Base-by-base conservation (phyloP, 306 rosid genomes). In the Fragaria ananassa region DNA sequence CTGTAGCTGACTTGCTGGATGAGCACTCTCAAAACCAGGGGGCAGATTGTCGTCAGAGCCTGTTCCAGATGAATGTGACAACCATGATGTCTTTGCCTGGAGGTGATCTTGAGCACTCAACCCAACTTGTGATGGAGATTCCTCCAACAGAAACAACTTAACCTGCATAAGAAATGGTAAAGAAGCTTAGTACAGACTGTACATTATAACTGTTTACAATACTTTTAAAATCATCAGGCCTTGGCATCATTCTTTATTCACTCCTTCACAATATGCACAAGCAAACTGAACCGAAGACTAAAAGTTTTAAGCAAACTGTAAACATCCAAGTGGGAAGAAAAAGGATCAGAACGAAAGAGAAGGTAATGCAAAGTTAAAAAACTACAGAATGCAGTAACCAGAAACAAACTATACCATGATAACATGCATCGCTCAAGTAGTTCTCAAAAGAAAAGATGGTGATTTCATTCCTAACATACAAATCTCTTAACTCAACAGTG, bases 11-110 rank as follows among this genome's bases (percentile, higher is more conserved):
- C 81, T 88, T 74, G 80, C 81, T 31, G 87, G 68, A 77, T 76
- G 89, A 73, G 87, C 82, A 79, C 91, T 96, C 84, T 95, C 97
- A 76, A 95, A 95, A 41, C 97, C 97, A 76, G 96, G 97, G 78
- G 99, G 99, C 67, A 90, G 84, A 82, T 57, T 77, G 81, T 88
- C 97, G 39, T 89, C 97, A 23, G 90, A 84, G 72, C 92, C 88
- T 58, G 85, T 78, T 44, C 89, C 96, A 19, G 87, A 84, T 39
- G 93, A 82, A 82, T 84, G 96, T 79, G 81, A 82, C 41, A 49
- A 61, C 85, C 88, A 86, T 8, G 93, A 86, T 61, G 86, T 35
- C 86, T 93, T 93, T 44, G 91, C 91, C 82, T 93, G 98, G 78
- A 93, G 98, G 84, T 93, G 95, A 81, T 93, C 97, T 81, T 93